Evolutionary conservation across 768 basidiomycete species (phyloP), one percentile per base, ranked within the genome.

Genomic region (Dictyophora rubrovolvata): DNA sequence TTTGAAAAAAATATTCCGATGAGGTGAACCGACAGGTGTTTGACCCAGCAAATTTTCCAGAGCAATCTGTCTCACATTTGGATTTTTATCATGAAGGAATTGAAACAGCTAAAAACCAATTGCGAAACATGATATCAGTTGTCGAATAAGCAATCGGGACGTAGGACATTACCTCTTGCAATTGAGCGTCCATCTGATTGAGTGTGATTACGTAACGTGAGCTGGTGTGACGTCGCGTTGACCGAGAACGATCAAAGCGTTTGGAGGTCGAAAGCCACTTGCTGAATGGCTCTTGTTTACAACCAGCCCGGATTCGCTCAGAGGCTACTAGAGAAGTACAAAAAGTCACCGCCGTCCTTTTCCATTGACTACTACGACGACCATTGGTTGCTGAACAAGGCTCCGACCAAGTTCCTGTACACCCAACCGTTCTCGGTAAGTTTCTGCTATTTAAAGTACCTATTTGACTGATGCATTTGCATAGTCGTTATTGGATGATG

Each of bases 81-180:
- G 90, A 65, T 94, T 95, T 60, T 78, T 79, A 63, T 94, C 92
- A 64, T 85, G 81, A 54, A 98, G 72, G 68, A 98, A 98, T 2
- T 81, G 83, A 12, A 93, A 70, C 21, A 97, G 82, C 84, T 96
- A 70, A n/a, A 63, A 37, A 42, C 22, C 18, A 2, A 55, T 36
- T n/a, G n/a, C n/a, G n/a, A n/a, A n/a, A n/a, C n/a, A n/a, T n/a
- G n/a, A n/a, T n/a, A n/a, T n/a, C n/a, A n/a, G n/a, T 56, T 17
- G 21, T 50, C 42, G 47, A 16, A 51, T 60, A 23, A 47, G 18
- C 37, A 61, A 54, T 5, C 63, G 9, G 21, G 20, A 18, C 21
- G 36, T 52, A 28, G 14, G 63, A 60, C 68, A 60, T n/a, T 56
- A 72, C 77, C 73, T 77, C 76, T 50, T 67, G 65, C 10, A 77